These are phyloP conservation scores for Gymnopilus junonius DNA, from an alignment of 768 basidiomycete genomes.

Conservation along the genomic window DNA sequence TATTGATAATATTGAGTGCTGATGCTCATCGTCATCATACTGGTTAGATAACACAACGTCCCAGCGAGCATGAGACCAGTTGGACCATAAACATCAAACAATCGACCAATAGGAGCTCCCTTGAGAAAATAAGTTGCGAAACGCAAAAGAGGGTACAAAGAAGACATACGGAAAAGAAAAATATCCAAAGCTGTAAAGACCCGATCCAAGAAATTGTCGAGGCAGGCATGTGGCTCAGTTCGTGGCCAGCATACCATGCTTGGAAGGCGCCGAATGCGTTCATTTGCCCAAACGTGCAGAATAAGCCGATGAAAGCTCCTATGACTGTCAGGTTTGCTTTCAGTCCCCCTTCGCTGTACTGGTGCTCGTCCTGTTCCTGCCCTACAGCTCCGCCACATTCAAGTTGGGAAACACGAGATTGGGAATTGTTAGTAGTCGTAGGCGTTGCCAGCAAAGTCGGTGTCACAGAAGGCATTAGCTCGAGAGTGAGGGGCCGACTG, in stretches of 20 bases:
- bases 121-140: constrained; percentile 24
- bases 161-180: constrained; percentile 66
- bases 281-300: constrained; percentile 75
- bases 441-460: neutral
- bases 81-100: constrained; percentile 67
- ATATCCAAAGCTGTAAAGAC: constrained; percentile 67
- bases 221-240: constrained; percentile 51
- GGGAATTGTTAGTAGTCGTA: neutral
- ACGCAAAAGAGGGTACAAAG: neutral
- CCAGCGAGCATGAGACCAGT: constrained; percentile 55
- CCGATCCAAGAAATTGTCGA: constrained; percentile 76
- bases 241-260: constrained; percentile 65
- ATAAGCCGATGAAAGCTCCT: constrained; percentile 68
- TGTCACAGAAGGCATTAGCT: neutral
- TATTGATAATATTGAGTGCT: constrained; percentile 63
- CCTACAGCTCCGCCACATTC: neutral
- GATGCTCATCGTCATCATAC: constrained; percentile 66
- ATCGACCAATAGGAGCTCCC: constrained; percentile 65
- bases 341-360: constrained; percentile 33
- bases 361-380: neutral
- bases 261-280: constrained; percentile 77
- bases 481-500: neutral
- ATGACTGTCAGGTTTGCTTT: constrained; percentile 54
- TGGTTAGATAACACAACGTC: constrained; percentile 48
- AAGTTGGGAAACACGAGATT: neutral